phyloP scores from a whole-genome alignment of 345 rosid genomes.

The Ricinus communis region DNA sequence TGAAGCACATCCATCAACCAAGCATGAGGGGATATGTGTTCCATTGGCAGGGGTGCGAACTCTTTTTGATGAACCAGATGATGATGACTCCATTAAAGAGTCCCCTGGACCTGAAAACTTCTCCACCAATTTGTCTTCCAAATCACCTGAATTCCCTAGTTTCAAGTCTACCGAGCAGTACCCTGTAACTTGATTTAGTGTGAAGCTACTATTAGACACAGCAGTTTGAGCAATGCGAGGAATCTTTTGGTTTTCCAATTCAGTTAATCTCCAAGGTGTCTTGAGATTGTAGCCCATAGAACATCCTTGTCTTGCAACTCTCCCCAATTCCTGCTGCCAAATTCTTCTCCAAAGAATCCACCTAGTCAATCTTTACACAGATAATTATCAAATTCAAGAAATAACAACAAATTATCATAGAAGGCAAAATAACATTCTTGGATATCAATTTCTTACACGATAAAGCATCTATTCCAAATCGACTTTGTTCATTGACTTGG shows the following conservation, averaged over 20 bases:
- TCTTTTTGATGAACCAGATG: conserved; percentile 49
- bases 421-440: neutral
- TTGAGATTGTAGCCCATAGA: conserved; percentile 29
- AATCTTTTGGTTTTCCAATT: conserved; percentile 17
- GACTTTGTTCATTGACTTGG: neutral
- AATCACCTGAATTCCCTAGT: conserved; percentile 30
- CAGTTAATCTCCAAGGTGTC: conserved; percentile 21
- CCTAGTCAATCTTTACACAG: neutral
- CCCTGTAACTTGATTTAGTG: conserved; percentile 12
- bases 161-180: conserved; percentile 29
- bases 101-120: conserved; percentile 16
- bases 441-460: neutral
- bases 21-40: conserved; percentile 54
- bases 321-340: conserved; percentile 5
- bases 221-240: conserved; percentile 15
- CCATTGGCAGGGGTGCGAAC: conserved; percentile 40
- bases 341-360: conserved; percentile 15
- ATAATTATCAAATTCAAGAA: neutral
- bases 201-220: conserved; percentile 18
- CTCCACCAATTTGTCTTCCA: conserved; percentile 19
- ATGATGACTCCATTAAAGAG: conserved; percentile 53
- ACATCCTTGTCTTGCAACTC: conserved; percentile 20
- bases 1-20: conserved; percentile 71
- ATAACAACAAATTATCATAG: neutral
- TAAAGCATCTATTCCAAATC: conserved; percentile 5